Evolutionary conservation across 192 early-diverging fungal species (phyloP), one percentile per base, ranked within the genome.

Genomic region (Backusella westeae): DNA sequence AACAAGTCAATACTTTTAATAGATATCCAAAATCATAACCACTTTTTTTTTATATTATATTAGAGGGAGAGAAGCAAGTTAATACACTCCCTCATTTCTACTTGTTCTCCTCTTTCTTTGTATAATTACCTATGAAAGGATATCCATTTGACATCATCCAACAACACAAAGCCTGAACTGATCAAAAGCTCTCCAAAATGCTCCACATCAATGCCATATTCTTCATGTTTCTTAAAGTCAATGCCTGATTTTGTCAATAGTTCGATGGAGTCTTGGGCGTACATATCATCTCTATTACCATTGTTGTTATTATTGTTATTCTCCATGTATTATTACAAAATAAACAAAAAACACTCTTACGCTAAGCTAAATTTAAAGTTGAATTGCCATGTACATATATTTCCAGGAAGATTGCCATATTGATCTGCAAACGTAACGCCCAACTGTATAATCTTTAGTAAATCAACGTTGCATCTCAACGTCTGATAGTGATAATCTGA

Each of bases 1-100:
- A 84, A 82, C 97, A 97, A 6, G 97, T 98, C 34, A 98, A 86
- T 36, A 99, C 87, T 82, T 99, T 99, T 65, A 99, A 85, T 23
- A 99, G 80, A 78, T 99, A 99, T 3, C 98, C 96, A 90, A 99
- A 99, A 82, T 99, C 98, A 76, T 99, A 99, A 2, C 96, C 96
- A 86, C 95, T 93, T 73, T 21, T 10, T 56, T 21, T 26, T 21
- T 8, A 9, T 8, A 3, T 10, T 38, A 38, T 38, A 12, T 12
- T 26, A 0, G 1, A n/a, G 8, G 23, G 8, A 44, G 2, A n/a
- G 2, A 52, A 2, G 39, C 0, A 39, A 7, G 32, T 71, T 29
- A 14, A 42, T 26, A 56, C 9, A 9, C 53, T 21, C 15, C n/a
- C 10, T 9, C 32, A 32, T 42, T 38, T 42, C 35, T 71, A 67